phyloP scores from a whole-genome alignment of 768 basidiomycete species.

The Russula olivacea region DNA sequence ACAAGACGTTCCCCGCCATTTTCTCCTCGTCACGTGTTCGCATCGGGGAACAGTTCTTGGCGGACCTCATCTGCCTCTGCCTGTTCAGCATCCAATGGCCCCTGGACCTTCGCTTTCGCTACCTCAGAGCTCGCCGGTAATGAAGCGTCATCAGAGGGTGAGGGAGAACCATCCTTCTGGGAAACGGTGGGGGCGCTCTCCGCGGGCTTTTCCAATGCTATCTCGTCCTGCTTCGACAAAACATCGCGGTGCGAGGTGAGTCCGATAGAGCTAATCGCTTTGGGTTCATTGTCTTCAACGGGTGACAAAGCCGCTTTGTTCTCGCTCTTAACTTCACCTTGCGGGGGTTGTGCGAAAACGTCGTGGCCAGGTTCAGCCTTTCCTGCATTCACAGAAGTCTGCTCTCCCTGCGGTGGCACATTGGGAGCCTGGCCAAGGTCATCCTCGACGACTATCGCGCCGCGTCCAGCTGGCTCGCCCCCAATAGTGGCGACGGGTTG shows the following conservation, averaged over 20 bases:
- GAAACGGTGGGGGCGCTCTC: constrained; percentile 3
- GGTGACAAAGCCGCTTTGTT: background rate
- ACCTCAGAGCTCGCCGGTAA: background rate
- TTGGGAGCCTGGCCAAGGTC: constrained; percentile 29
- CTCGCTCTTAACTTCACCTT: constrained; percentile 46
- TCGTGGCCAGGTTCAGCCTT: constrained; percentile 70
- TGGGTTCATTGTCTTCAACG: constrained; percentile 11
- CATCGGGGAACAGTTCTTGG: constrained; percentile 36
- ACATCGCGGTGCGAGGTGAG: background rate
- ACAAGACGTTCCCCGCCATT: background rate
- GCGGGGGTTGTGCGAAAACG: constrained; percentile 54
- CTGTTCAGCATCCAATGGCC: constrained; percentile 32
- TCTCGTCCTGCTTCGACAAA: constrained; percentile 4
- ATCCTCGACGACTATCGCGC: constrained; percentile 50
- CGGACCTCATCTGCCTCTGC: constrained; percentile 35
- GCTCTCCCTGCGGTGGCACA: constrained; percentile 26
- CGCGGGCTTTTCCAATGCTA: background rate
- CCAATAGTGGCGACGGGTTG: constrained; percentile 42
- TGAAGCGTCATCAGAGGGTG: background rate
- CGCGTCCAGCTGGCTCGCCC: constrained; percentile 49
- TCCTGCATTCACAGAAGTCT: constrained; percentile 40
- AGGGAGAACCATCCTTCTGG: background rate
- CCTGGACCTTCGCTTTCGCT: constrained; percentile 23
- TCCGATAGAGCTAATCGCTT: constrained; percentile 12
- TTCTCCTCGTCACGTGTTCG: background rate